These are phyloP conservation scores for Emmonsiellopsis sp. DNA, from an alignment of 2,329 filamentous ascomycete genomes.

Conservation along the genomic window DNA sequence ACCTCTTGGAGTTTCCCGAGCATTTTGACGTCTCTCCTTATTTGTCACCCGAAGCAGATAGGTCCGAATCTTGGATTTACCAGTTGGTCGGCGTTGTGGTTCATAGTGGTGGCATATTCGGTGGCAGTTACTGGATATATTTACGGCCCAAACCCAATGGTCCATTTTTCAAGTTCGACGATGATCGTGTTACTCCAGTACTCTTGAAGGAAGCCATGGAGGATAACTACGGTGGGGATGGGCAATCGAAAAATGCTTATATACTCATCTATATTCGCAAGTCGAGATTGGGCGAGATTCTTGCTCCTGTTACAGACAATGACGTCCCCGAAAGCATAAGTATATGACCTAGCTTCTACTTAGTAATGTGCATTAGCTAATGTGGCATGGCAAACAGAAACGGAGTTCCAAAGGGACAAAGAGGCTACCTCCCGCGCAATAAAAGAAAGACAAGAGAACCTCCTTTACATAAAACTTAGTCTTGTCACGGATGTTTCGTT, in stretches of 20 bases:
- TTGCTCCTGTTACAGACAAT: slow-evolving; percentile 1
- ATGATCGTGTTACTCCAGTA: slow-evolving; percentile 5
- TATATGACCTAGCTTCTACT: not conserved
- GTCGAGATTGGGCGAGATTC: slow-evolving; percentile 3
- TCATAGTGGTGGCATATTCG: slow-evolving; percentile 4
- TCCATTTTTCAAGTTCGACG: slow-evolving; percentile 7
- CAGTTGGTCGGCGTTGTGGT: slow-evolving; percentile 4
- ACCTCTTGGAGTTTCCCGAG: slow-evolving; percentile 20
- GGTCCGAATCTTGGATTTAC: slow-evolving; percentile 7
- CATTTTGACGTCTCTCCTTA: slow-evolving; percentile 15
- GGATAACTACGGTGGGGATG: slow-evolving; percentile 5
- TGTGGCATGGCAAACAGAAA: not conserved
- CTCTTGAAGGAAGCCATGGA: slow-evolving; percentile 4
- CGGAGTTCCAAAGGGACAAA: not conserved
- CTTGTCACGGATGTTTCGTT: not conserved
- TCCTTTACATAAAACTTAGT: not conserved
- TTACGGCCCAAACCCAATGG: not conserved
- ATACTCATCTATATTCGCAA: slow-evolving; percentile 8
- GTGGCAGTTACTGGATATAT: slow-evolving; percentile 5
- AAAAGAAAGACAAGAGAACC: not conserved
- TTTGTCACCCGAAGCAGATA: slow-evolving; percentile 2
- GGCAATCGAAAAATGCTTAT: slow-evolving; percentile 4
- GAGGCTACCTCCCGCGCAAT: not conserved
- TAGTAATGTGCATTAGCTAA: no score
- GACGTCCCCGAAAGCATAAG: slow-evolving; percentile 1